These are phyloP conservation scores for Fusarium torreyae DNA, from an alignment of 2,329 filamentous ascomycete species.

Conservation along the genomic window DNA sequence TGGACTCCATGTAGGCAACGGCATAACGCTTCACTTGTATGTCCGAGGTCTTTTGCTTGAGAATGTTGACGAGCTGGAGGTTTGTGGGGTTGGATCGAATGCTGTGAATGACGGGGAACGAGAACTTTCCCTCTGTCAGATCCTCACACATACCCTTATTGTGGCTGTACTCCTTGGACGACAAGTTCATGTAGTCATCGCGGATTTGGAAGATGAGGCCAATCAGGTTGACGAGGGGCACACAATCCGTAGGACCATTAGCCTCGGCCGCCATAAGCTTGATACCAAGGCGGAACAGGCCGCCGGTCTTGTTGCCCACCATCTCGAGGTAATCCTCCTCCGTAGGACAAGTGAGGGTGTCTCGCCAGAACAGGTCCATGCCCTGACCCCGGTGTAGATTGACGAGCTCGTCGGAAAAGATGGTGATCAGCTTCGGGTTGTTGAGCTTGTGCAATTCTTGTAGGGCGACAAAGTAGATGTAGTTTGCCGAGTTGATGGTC, in stretches of 20 bases:
- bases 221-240: slow-evolving; percentile 87
- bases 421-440: slow-evolving; percentile 76
- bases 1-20: slow-evolving; percentile 89
- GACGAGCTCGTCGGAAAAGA: slow-evolving; percentile 86
- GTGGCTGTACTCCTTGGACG: slow-evolving; percentile 79
- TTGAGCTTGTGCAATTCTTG: slow-evolving; percentile 80
- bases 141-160: slow-evolving; percentile 98
- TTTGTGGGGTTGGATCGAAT: slow-evolving; percentile 83
- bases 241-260: slow-evolving; percentile 73
- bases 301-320: slow-evolving; percentile 92
- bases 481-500: slow-evolving; percentile 92
- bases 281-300: slow-evolving; percentile 86
- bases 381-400: slow-evolving; percentile 90
- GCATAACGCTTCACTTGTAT: slow-evolving; percentile 93
- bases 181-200: slow-evolving; percentile 94
- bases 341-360: slow-evolving; percentile 85
- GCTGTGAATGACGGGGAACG: slow-evolving; percentile 94
- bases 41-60: slow-evolving; percentile 90
- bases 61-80: slow-evolving; percentile 88
- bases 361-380: slow-evolving; percentile 93
- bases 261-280: slow-evolving; percentile 90
- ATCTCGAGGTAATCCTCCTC: slow-evolving; percentile 96
- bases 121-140: slow-evolving; percentile 96
- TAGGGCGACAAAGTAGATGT: slow-evolving; percentile 86
- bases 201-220: slow-evolving; percentile 92